Conservation (phyloP, 495 filamentous ascomycete genomes). For the Penicillium cosmopolitanum region DNA sequence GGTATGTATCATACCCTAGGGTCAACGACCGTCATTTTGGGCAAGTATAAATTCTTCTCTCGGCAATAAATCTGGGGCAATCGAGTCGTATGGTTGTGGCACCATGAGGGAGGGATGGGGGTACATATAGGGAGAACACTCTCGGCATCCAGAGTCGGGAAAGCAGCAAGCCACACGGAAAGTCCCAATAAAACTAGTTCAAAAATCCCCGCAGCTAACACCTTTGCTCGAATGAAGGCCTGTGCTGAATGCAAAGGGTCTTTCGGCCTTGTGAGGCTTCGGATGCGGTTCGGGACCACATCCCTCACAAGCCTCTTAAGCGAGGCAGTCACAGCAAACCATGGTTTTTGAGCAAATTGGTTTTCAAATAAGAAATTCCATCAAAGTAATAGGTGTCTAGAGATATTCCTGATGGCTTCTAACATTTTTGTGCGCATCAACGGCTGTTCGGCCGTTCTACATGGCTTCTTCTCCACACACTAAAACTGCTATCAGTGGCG, state of each 20-base stretch:
- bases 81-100: constrained; percentile 7
- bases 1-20: constrained; percentile 12
- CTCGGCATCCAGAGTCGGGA: constrained; percentile 12
- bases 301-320: constrained; percentile 12
- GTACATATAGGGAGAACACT: constrained; percentile 17
- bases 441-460: too few relatives aligned
- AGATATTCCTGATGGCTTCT: too few relatives aligned
- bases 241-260: constrained; percentile 8
- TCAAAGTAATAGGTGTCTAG: too few relatives aligned
- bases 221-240: constrained; percentile 3
- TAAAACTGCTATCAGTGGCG: too few relatives aligned
- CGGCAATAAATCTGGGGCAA: constrained; percentile 1
- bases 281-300: constrained; percentile 32
- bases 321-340: neutral
- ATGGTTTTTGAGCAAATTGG: too few relatives aligned
- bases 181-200: neutral
- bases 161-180: constrained; percentile 8
- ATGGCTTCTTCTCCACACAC: too few relatives aligned
- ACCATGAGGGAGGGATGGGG: neutral
- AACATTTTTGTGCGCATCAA: too few relatives aligned
- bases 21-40: constrained; percentile 15
- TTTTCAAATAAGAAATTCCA: too few relatives aligned
- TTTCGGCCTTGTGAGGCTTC: constrained; percentile 22
- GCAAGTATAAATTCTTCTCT: neutral
- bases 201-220: constrained; percentile 12